phyloP scores from a whole-genome alignment of 2,329 filamentous ascomycete species.

The Phoma sp. region DNA sequence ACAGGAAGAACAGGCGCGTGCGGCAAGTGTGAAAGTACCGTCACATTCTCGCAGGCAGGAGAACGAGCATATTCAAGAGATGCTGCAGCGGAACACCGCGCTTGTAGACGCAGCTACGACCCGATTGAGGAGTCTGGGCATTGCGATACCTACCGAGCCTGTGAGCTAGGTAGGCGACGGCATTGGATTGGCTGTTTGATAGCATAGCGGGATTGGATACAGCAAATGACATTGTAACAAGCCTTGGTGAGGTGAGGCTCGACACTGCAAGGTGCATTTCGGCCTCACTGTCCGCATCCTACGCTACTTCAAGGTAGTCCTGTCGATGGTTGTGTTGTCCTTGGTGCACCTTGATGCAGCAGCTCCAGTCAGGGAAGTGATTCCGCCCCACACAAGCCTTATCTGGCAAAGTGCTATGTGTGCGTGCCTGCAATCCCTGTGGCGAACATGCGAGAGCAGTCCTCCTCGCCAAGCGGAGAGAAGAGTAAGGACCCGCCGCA shows the following conservation, averaged over 20 bases:
- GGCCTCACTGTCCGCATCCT: no score
- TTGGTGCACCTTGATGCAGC: no score
- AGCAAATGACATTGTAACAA: not conserved
- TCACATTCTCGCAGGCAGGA: slow-evolving; percentile 43
- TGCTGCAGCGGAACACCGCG: slow-evolving; percentile 41
- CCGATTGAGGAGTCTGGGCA: slow-evolving; percentile 36
- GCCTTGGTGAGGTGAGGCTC: no score
- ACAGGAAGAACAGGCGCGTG: slow-evolving; percentile 19
- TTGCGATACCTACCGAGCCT: slow-evolving; percentile 27
- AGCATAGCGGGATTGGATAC: not conserved
- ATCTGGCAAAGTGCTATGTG: not conserved
- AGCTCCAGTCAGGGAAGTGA: no score
- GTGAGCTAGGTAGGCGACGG: not conserved
- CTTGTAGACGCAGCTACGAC: slow-evolving; percentile 43
- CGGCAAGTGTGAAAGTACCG: slow-evolving; percentile 36
- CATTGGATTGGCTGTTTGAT: not conserved
- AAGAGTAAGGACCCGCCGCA: slow-evolving; percentile 10
- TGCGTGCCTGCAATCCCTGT: not conserved
- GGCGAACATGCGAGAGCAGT: slow-evolving; percentile 6
- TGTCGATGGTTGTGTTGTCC: no score
- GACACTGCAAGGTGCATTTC: no score
- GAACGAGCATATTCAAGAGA: slow-evolving; percentile 40
- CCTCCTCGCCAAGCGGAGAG: not conserved
- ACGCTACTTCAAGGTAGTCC: no score
- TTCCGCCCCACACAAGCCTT: not conserved